Conservation (phyloP, 2,329 filamentous ascomycete species). For the Fusarium sp. region DNA sequence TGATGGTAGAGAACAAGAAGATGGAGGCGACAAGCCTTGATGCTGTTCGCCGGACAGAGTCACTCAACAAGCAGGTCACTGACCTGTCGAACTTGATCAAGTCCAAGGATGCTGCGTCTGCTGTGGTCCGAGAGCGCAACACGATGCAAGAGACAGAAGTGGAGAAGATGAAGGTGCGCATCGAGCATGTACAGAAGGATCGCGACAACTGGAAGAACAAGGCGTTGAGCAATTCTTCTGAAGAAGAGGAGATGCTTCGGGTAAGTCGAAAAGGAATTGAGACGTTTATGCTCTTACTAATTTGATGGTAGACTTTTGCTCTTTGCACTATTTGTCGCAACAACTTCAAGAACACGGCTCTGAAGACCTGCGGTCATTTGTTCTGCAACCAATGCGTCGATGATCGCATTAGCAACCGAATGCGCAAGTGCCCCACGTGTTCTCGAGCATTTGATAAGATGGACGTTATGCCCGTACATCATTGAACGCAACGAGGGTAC, state of each 20-base stretch:
- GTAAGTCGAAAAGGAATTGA: conserved; percentile 68
- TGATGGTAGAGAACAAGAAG: conserved; percentile 80
- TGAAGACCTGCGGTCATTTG: conserved; percentile 95
- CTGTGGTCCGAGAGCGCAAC: conserved; percentile 69
- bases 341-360: conserved; percentile 93
- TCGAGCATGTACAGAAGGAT: conserved; percentile 86
- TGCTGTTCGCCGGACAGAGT: conserved; percentile 77
- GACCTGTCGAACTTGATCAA: conserved; percentile 83
- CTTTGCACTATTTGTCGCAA: conserved; percentile 94
- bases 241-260: conserved; percentile 87
- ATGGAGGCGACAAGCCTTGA: conserved; percentile 82
- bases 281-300: conserved; percentile 38
- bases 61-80: conserved; percentile 80
- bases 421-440: conserved; percentile 96
- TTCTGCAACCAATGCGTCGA: conserved; percentile 95
- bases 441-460: conserved; percentile 91
- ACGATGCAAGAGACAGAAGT: conserved; percentile 80
- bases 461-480: conserved; percentile 85
- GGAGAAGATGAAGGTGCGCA: conserved; percentile 82
- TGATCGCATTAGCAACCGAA: conserved; percentile 88
- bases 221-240: conserved; percentile 83
- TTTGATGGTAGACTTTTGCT: conserved; percentile 54
- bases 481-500: conserved; percentile 46
- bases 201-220: conserved; percentile 89
- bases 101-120: conserved; percentile 77